Percentiles rank a stretch among this genome's conserved stretches.
These are phyloP conservation scores for Nakaseomyces nivariensis DNA, from an alignment of 1,139 yeast genomes.

Conservation along the genomic window DNA sequence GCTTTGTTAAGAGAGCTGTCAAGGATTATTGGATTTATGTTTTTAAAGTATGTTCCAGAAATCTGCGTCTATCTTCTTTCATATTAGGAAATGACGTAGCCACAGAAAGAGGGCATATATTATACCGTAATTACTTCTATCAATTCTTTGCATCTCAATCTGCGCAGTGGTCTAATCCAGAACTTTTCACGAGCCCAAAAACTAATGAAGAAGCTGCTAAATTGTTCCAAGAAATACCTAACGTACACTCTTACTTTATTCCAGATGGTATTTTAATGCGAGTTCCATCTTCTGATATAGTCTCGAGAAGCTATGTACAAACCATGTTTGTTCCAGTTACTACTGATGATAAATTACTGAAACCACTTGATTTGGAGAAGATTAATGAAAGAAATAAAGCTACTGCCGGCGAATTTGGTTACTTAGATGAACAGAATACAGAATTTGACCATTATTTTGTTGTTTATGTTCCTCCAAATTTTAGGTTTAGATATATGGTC, in stretches of 20 bases:
- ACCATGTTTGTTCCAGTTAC: conserved; percentile 74
- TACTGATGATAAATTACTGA: conserved; percentile 58
- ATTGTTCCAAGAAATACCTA: conserved; percentile 36
- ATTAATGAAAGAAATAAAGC: conserved; percentile 28
- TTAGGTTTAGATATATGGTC: conserved; percentile 47
- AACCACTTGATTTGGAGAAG: conserved; percentile 33
- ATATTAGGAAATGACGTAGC: conserved; percentile 60
- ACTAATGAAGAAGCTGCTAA: conserved; percentile 38
- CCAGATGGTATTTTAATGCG: conserved; percentile 77
- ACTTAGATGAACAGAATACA: conserved; percentile 40
- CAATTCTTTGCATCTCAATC: conserved; percentile 30
- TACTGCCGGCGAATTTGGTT: conserved; percentile 40
- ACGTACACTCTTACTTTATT: conserved; percentile 44
- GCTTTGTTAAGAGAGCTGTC: conserved; percentile 30
- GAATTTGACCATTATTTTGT: conserved; percentile 55
- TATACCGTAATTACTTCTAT: conserved; percentile 45
- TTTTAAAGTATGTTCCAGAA: conserved; percentile 47
- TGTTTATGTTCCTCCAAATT: conserved; percentile 80
- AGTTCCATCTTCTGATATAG: conserved; percentile 77
- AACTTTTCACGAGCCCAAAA: conserved; percentile 47
- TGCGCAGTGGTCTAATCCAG: conserved; percentile 40
- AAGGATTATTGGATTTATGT: conserved; percentile 53
- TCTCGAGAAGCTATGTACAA: conserved; percentile 53
- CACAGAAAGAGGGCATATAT: conserved; percentile 62
- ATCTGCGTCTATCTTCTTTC: conserved; percentile 67